Base-by-base conservation (phyloP, 1,284 basidiomycete genomes). In the Vanrija pseudolonga region DNA sequence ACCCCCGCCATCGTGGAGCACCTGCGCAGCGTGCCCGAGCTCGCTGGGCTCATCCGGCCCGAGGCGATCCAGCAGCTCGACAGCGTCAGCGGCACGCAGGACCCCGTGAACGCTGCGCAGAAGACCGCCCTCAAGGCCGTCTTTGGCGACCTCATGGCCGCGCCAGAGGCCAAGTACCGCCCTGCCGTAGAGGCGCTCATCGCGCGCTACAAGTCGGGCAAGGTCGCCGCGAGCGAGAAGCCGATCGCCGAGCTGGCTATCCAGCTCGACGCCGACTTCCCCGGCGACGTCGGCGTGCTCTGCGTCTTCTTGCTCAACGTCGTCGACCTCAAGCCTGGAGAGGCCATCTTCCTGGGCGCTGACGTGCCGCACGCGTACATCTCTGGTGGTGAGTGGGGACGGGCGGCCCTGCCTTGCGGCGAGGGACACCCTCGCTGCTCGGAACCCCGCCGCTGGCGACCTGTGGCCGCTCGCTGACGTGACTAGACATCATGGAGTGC, bases 311-410 rank as follows among this genome's bases (percentile, higher is more conserved):
- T 98, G 63, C 81, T 99, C 54, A 98, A 98, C 77, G 84, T 92
- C 50, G 83, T 97, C 45, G 80, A 82, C 52, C 79, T 98, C 62
- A 69, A 85, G 53, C 83, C 86, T 0, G 95, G 95, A 1, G 84
- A 98, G 68, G 92, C 94, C 0, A 90, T 96, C 53, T 98, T 96
- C 79, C 81, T 99, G 12, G 88, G 90, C 40, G 95, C 95, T 1
- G 90, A 96, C 62, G 92, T 97, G 76, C 95, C 96, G 1, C 95
- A 99, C 65, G 96, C 96, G 1, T 99, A 98, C 73, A 82, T 98
- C 51, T 85, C 84, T 36, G 93, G 93, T 71, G 90, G 92, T 90
- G 54, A 66, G 79, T 67, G 2, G 32, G 7, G 12, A 4, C 4
- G 9, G 9, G 12, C 11, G 32, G 9, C 12, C 4, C 32, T n/a